Base-by-base conservation (phyloP, 1,139 yeast genomes). In the Yamadazyma membranifaciens region DNA sequence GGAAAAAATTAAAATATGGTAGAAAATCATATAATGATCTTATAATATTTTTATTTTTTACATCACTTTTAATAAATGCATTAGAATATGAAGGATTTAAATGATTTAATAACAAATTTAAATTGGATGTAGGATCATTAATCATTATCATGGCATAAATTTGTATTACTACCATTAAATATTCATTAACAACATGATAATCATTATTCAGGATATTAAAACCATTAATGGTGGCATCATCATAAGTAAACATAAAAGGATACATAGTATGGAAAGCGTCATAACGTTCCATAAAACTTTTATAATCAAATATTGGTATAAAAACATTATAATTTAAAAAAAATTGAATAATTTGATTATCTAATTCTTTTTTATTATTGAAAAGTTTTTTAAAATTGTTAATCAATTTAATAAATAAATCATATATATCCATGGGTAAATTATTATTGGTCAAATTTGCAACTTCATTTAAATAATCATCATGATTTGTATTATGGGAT, bases 221-320 rank as follows among this genome's bases (percentile, higher is more conserved):
- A 36, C 71, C 80, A 57, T 62, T 78, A 40, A 59, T 79, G 45
- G 77, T 70, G 7, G 76, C 69, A 49, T 73, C 77, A 43, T 70
- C 75, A 44, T 72, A 72, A 1, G 77, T 72, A 51, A 72, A 73
- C 57, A 73, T 70, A 44, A 72, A 73, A 11, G 78, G 78, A 50
- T 75, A 78, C 70, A 75, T 76, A 39, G 79, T 77, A 49, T 75
- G 78, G 52, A 78, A 76, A 3, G 73, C 77, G 42, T 78, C 78
- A 48, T 81, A 81, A 39, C 72, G 69, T 49, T 72, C 75, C 73
- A 79, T 80, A 51, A 81, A 80, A 33, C 67, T 59, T 37, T 70
- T 73, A 49, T 76, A 80, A 52, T 80, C 84, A 46, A 81, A 70
- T n/a, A 81, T 75, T 9, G 86, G 86, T 24, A 81, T 71, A 45